phyloP scores from a whole-genome alignment of 2,329 filamentous ascomycete genomes.

The Elsinoe ampelina region DNA sequence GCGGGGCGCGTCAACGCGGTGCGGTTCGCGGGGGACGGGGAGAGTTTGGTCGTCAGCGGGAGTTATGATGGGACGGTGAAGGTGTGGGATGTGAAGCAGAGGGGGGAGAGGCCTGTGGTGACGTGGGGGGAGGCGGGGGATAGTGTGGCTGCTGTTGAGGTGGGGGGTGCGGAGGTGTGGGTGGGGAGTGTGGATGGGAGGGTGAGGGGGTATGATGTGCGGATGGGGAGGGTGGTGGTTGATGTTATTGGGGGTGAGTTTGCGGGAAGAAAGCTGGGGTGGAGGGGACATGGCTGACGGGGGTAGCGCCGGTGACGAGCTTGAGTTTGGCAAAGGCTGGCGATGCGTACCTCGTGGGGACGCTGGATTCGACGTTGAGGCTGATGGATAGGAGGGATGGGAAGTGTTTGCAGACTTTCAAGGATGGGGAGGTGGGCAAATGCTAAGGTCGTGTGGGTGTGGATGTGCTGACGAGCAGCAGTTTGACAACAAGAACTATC shows the following conservation, averaged over 20 bases:
- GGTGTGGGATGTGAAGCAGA: slow-evolving; percentile 59
- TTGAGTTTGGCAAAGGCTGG: slow-evolving; percentile 62
- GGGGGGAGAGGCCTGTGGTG: slow-evolving; percentile 57
- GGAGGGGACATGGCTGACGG: slow-evolving; percentile 14
- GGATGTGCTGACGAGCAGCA: slow-evolving; percentile 15
- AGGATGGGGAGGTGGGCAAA: slow-evolving; percentile 36
- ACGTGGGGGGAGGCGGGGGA: slow-evolving; percentile 64
- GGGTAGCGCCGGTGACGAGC: slow-evolving; percentile 59
- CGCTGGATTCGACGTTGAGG: slow-evolving; percentile 65
- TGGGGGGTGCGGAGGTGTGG: slow-evolving; percentile 47
- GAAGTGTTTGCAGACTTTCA: slow-evolving; percentile 62
- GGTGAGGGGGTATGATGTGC: slow-evolving; percentile 71
- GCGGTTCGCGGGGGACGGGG: slow-evolving; percentile 65
- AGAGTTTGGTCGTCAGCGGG: slow-evolving; percentile 61
- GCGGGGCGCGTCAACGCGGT: slow-evolving; percentile 68
- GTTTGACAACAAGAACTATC: slow-evolving; percentile 57
- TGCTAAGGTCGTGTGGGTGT: too few species aligned
- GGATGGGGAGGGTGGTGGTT: slow-evolving; percentile 59
- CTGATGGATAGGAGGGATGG: slow-evolving; percentile 74
- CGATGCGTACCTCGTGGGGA: slow-evolving; percentile 63
- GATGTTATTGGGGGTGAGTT: slow-evolving; percentile 56
- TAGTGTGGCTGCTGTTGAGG: slow-evolving; percentile 43
- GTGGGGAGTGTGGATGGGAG: slow-evolving; percentile 77
- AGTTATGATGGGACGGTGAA: slow-evolving; percentile 68
- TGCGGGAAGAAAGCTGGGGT: neutral